A percentile compares a stretch with the other conserved stretches of the same genome.
Evolutionary conservation across 306 rosid genomes (phyloP).

Genomic region (Prunus fruticosa): DNA sequence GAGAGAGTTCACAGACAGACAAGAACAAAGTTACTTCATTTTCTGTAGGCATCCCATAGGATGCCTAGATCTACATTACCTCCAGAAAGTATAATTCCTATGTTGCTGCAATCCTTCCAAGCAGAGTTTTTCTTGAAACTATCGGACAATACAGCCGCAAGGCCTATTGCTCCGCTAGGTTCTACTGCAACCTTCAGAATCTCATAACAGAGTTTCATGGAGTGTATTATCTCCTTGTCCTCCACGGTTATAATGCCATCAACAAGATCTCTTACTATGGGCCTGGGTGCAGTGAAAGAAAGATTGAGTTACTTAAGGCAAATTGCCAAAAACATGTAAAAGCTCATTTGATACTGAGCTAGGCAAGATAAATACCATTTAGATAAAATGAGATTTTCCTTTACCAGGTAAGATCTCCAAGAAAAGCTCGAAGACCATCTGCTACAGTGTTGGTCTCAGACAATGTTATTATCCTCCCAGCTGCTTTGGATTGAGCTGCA

Average conservation of each 20-base stretch:
- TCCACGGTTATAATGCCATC: conserved; percentile 72
- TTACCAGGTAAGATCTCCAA: conserved; percentile 86
- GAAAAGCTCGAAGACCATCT: conserved; percentile 83
- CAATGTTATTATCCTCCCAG: conserved; percentile 68
- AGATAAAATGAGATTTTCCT: conserved; percentile 6
- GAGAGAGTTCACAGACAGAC: conserved; percentile 6
- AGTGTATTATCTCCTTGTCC: conserved; percentile 69
- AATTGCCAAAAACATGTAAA: conserved; percentile 2
- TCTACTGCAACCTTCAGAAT: conserved; percentile 77
- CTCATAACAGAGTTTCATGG: conserved; percentile 79
- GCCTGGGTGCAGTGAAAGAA: conserved; percentile 54
- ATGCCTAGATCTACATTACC: conserved; percentile 78
- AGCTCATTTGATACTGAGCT: not conserved
- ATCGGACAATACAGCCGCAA: conserved; percentile 83
- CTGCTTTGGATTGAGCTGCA: conserved; percentile 86
- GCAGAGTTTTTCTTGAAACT: conserved; percentile 63
- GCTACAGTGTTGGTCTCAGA: conserved; percentile 80
- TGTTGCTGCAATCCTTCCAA: conserved; percentile 63
- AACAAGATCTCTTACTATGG: conserved; percentile 77
- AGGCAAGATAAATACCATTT: conserved; percentile 14
- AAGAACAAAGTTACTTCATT: conserved; percentile 23
- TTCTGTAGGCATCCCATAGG: conserved; percentile 62
- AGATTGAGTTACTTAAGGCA: not conserved
- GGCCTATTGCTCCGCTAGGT: conserved; percentile 96
- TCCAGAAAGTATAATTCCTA: conserved; percentile 82